phyloP scores from a whole-genome alignment of 768 basidiomycete species.

The Butyriboletus loyo region DNA sequence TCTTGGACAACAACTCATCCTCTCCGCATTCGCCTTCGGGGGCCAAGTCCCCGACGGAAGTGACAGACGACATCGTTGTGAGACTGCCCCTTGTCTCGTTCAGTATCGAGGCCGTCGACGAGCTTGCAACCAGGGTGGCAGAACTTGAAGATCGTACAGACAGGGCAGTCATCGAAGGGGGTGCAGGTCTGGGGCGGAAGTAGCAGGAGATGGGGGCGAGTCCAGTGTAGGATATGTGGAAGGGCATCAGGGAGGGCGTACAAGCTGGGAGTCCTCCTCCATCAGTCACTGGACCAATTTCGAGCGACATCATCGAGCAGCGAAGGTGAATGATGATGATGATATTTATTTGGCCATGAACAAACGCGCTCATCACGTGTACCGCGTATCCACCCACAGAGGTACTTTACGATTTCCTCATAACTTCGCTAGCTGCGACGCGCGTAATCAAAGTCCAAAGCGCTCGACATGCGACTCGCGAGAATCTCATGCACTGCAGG shows the following conservation, averaged over 20 bases:
- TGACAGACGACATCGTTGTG: slow-evolving; percentile 4
- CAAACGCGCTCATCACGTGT: slow-evolving; percentile 7
- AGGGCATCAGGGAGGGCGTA: slow-evolving; percentile 77
- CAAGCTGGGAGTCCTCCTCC: slow-evolving; percentile 34
- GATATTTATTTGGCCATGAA: no score
- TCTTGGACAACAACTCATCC: background rate
- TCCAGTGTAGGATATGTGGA: slow-evolving; percentile 69
- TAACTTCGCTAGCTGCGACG: background rate
- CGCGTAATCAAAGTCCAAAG: background rate
- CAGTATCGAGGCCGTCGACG: slow-evolving; percentile 5
- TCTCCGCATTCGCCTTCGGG: background rate
- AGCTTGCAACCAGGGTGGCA: slow-evolving; percentile 9
- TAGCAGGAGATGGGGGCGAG: slow-evolving; percentile 73
- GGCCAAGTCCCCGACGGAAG: background rate
- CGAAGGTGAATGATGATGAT: background rate
- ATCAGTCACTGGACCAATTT: slow-evolving; percentile 18
- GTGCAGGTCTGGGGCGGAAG: slow-evolving; percentile 52
- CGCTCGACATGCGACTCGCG: slow-evolving; percentile 15
- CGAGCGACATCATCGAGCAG: slow-evolving; percentile 9
- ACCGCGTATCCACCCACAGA: slow-evolving; percentile 7
- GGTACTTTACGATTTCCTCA: background rate
- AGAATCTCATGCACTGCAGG: slow-evolving; percentile 32
- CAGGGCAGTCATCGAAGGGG: slow-evolving; percentile 12
- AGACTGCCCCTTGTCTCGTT: slow-evolving; percentile 4
- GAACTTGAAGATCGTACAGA: slow-evolving; percentile 11